These are phyloP conservation scores for Circinella umbellata DNA, from an alignment of 371 early-diverging fungal species.

Conservation along the genomic window DNA sequence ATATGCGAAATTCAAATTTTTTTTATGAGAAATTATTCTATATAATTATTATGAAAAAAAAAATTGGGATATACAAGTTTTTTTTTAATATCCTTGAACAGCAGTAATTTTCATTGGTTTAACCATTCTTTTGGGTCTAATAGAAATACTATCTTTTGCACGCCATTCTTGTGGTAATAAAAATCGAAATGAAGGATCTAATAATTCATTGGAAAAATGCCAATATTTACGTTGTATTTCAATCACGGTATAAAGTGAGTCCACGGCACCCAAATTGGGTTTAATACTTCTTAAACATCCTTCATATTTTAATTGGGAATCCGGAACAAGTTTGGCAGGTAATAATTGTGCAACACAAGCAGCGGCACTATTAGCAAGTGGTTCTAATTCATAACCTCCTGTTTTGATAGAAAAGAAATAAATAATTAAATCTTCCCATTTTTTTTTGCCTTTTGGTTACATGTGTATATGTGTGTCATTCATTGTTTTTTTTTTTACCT, in stretches of 20 bases:
- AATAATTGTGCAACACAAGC: slow-evolving; percentile 50
- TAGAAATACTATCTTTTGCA: slow-evolving; percentile 57
- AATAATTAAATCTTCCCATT: not conserved
- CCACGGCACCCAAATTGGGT: slow-evolving; percentile 59
- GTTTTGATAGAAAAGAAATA: not conserved
- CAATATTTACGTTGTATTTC: slow-evolving; percentile 55
- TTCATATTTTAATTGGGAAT: slow-evolving; percentile 30
- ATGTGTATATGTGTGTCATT: not conserved
- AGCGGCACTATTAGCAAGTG: slow-evolving; percentile 46
- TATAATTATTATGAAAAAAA: too few species aligned
- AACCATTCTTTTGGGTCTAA: slow-evolving; percentile 52
- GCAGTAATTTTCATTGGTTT: slow-evolving; percentile 33
- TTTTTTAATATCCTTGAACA: slow-evolving; percentile 22
- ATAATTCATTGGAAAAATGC: slow-evolving; percentile 50
- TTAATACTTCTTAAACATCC: slow-evolving; percentile 56
- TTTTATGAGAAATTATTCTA: too few species aligned
- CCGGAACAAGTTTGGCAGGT: slow-evolving; percentile 26
- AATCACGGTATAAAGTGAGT: slow-evolving; percentile 46
- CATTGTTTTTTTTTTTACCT: slow-evolving; percentile 22
- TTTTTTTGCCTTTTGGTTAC: too few species aligned
- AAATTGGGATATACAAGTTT: not conserved
- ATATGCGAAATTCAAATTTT: too few species aligned
- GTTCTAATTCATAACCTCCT: slow-evolving; percentile 49
- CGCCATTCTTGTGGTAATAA: slow-evolving; percentile 62
- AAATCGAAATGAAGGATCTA: slow-evolving; percentile 53